Base-by-base conservation (phyloP, 148 eudicot genomes). In the Cornus kousa region DNA sequence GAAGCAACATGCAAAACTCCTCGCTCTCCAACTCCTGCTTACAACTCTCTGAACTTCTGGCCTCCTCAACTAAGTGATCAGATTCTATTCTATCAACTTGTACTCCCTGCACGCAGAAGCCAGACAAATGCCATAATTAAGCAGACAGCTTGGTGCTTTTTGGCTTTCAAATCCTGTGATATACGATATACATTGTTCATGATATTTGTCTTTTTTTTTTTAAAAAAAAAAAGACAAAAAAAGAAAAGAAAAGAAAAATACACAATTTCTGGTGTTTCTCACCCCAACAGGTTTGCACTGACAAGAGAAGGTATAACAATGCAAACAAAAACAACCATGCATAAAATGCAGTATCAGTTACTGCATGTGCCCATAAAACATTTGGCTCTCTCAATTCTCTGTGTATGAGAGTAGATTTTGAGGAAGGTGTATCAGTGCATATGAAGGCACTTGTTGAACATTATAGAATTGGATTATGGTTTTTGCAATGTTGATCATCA, bases 61-160 rank as follows among this genome's bases (percentile, higher is more conserved):
- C 71, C 72, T 72, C 88, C 72, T 83, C 92, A 48, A 48, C 82
- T 23, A 32, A 77, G 13, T 71, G 82, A 82, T 87, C 86, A 46
- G 62, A 77, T 72, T 87, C 85, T 68, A 74, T 82, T 67, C 85
- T 86, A 72, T 89, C 91, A 79, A 43, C 9, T 43, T 89, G 75
- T 70, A 90, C 97, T 78, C 97, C 97, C 98, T 93, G 90, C 76
- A 84, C 48, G 20, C 20, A 67, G 57, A 75, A 35, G 11, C 60
- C 24, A 71, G 5, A 71, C 5, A 33, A 65, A 8, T 31, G 65
- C 32, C 74, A 76, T 37, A 33, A 43, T 12, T 23, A 78, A 31
- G 68, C 20, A n/a, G n/a, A n/a, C n/a, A 77, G 37, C 68, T 69
- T 28, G 48, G 53, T 50, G 64, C 46, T 24, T 43, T 53, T 7